Conservation (phyloP, 805 yeast species). For the Metschnikowia kofuensis region DNA sequence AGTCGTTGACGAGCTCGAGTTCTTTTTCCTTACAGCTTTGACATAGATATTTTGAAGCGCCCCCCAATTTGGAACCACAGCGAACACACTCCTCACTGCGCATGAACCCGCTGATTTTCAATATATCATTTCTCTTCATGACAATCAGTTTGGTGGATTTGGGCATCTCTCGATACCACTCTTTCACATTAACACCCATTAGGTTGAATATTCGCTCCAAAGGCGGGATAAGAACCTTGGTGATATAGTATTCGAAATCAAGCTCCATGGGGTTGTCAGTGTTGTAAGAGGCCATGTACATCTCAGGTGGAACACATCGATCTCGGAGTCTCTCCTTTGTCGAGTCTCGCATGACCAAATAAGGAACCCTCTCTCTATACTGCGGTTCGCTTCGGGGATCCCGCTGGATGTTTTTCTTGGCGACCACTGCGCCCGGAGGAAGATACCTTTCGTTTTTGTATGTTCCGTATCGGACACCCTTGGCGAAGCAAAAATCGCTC, state of each 20-base stretch:
- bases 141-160: constrained; percentile 16
- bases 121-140: constrained; percentile 9
- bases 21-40: constrained; percentile 27
- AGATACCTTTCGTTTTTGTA: constrained; percentile 69
- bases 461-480: constrained; percentile 80
- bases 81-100: constrained; percentile 11
- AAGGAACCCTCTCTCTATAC: constrained; percentile 84
- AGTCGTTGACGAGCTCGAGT: constrained; percentile 29
- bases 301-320: constrained; percentile 76
- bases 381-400: constrained; percentile 84
- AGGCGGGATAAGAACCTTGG: constrained; percentile 84
- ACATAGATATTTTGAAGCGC: constrained; percentile 18
- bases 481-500: constrained; percentile 88
- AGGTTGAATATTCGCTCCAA: constrained; percentile 78
- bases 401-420: constrained; percentile 54
- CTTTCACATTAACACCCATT: constrained; percentile 73
- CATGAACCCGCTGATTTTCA: constrained; percentile 11
- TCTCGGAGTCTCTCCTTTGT: constrained; percentile 65
- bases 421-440: constrained; percentile 91
- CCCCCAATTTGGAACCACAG: constrained; percentile 12
- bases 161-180: constrained; percentile 77
- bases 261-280: constrained; percentile 42
- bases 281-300: constrained; percentile 45
- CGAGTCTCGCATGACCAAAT: constrained; percentile 62
- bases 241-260: constrained; percentile 84